phyloP scores from a whole-genome alignment of 1,284 basidiomycete genomes.

The Apiotrichum domesticum region DNA sequence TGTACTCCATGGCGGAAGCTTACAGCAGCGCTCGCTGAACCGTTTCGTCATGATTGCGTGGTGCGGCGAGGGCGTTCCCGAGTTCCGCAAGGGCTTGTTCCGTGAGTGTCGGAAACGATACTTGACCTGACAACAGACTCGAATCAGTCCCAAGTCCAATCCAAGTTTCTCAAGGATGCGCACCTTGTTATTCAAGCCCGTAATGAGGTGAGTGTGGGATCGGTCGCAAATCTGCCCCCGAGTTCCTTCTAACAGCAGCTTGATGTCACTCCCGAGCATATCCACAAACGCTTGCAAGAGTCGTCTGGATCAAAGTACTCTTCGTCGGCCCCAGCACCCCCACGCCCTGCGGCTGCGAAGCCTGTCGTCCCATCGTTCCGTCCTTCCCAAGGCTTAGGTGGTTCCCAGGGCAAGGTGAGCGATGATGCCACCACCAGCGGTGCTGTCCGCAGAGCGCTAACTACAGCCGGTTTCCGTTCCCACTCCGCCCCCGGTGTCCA shows the following conservation, averaged over 20 bases:
- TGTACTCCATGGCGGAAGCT: neutral
- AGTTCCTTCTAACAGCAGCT: conserved; percentile 53
- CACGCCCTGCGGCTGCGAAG: conserved; percentile 19
- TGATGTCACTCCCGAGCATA: conserved; percentile 70
- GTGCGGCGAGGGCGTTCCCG: conserved; percentile 95
- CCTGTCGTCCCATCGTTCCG: conserved; percentile 33
- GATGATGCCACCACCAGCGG: too few species aligned
- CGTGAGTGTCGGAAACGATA: conserved; percentile 44
- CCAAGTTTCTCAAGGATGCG: conserved; percentile 68
- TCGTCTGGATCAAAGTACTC: conserved; percentile 84
- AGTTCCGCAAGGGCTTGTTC: conserved; percentile 85
- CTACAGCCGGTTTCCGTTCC: conserved; percentile 25
- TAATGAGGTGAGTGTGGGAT: conserved; percentile 61
- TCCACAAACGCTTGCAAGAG: conserved; percentile 82
- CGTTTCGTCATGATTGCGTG: conserved; percentile 89
- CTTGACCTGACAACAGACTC: conserved; percentile 50
- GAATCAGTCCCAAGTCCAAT: conserved; percentile 72
- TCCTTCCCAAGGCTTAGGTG: conserved; percentile 41
- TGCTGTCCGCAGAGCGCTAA: neutral
- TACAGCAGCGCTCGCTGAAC: conserved; percentile 64
- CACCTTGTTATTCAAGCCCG: conserved; percentile 90
- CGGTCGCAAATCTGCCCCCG: too few species aligned
- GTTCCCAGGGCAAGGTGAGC: conserved; percentile 37
- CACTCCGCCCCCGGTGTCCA: conserved; percentile 24
- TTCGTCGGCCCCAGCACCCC: conserved; percentile 27